Evolutionary conservation across 2,329 filamentous ascomycete species (phyloP), one percentile per base, ranked within the genome.

Genomic region (Aureobasidium lini): DNA sequence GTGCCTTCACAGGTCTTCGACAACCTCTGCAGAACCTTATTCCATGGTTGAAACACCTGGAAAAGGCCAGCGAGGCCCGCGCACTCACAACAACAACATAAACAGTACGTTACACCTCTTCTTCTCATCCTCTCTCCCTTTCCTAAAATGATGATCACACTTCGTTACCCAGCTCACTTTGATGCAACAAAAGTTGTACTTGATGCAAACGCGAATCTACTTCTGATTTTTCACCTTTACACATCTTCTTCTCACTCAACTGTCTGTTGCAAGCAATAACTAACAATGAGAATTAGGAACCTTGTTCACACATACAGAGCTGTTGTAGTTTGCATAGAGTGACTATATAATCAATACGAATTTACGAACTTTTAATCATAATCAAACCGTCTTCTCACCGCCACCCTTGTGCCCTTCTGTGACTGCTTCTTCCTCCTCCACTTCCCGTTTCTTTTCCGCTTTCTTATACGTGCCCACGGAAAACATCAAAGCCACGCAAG

Each of bases 161-260:
- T 84, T 85, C 89, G 90, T 92, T 92, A 93, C 93, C 91, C 92
- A 96, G 92, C 92, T 96, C 93, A 96, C 92, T 96, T 90, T 89
- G 88, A 97, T 87, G 86, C 89, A 83, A 46, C 47, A 78, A 82
- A 78, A 32, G 40, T 72, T 84, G 88, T 84, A 85, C 77, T 85
- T 95, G 90, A 88, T 90, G 90, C 86, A 86, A 94, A 95, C 77
- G 79, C 90, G 87, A 82, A 77, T 57, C 59, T 80, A 32, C 40
- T 56, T 32, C 59, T 61, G 59, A 61, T 32, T 56, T 56, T 56
- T 13, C 31, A 6, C 29, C 4, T 28, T 11, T n/a, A 28, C 11
- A 18, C 39, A 28, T n/a, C 3, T 11, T 2, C 10, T 43, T 1
- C 31, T 42, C 23, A 16, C 5, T 11, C 18, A 28, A 37, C 9